Conservation (phyloP, 2,329 filamentous ascomycete genomes). For the Zymoseptoria passerinii region DNA sequence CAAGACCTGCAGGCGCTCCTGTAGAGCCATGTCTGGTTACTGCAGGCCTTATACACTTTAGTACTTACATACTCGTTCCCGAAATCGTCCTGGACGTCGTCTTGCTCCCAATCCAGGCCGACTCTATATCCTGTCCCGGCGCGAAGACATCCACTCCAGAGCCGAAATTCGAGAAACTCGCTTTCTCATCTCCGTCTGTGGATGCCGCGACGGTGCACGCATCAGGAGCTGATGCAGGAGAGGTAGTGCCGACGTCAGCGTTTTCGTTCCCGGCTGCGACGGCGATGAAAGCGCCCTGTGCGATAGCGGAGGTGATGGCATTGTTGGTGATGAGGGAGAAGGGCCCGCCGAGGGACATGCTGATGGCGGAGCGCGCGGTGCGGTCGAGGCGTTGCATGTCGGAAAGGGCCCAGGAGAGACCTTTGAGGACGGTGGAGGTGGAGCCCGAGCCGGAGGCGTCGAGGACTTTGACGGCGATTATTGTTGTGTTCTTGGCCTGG, state of each 20-base stretch:
- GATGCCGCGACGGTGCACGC: constrained; percentile 33
- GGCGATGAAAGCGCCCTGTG: constrained; percentile 33
- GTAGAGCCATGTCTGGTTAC: too few species aligned
- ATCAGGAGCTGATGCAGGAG: constrained; percentile 31
- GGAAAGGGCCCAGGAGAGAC: constrained; percentile 38
- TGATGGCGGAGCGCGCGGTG: constrained; percentile 45
- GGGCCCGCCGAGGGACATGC: constrained; percentile 36
- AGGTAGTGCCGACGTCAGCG: constrained; percentile 21
- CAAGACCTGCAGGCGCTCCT: too few species aligned
- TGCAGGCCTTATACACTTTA: too few species aligned
- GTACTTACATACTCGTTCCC: constrained; percentile 43
- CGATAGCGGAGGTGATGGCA: constrained; percentile 30
- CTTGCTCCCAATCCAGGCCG: constrained; percentile 40
- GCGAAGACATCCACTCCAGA: constrained; percentile 33
- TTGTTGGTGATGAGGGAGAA: constrained; percentile 32
- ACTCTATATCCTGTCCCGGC: constrained; percentile 45
- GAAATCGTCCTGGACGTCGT: constrained; percentile 40
- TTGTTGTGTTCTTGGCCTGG: constrained; percentile 36
- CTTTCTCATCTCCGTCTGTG: constrained; percentile 23
- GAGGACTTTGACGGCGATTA: constrained; percentile 45
- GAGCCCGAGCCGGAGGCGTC: constrained; percentile 37
- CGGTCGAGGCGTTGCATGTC: constrained; percentile 66
- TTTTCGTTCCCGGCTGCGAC: constrained; percentile 32
- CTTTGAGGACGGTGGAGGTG: constrained; percentile 39
- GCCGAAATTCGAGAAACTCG: constrained; percentile 35